Evolutionary conservation across 306 rosid genomes (phyloP), one percentile per base, ranked within the genome.

Genomic region (Inga oerstediana): DNA sequence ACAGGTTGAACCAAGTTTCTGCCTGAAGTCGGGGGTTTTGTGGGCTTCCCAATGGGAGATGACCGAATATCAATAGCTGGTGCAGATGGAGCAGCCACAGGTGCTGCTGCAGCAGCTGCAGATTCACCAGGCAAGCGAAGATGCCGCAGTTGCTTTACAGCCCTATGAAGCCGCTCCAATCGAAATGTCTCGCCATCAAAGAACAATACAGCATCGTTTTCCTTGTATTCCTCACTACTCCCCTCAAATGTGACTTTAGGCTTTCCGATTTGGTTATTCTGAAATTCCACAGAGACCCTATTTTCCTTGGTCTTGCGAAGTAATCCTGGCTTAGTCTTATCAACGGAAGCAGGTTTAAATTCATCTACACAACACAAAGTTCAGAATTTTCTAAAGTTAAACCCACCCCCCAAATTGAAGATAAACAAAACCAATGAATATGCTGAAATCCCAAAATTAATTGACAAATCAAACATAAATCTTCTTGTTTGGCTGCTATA

Each of bases 161-260:
- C 93, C 45, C 91, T 80, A 80, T 93, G 94, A 71, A 92, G 95
- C 78, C 93, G 88, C 87, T 95, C 98, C 81, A 91, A 74, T 16
- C 96, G 89, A 81, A 93, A 88, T 22, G 91, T 88, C 86, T 87
- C 83, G 10, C 99, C 98, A 70, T 93, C 97, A 59, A 95, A 93
- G 72, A 93, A 93, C 89, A 95, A 87, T 24, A 93, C 97, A 71
- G 94, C 98, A 80, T 95, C 98, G 52, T 87, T 92, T 22, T 93
- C 95, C 82, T 89, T 93, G 86, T 91, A 92, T 35, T 93, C 98
- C 91, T 95, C 98, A 27, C 93, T 90, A 48, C 86, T 93, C 3
- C 99, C 99, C 74, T 93, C 95, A 70, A 96, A 96, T n/a, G 94
- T 86, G 49, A 92, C 96, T 78, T 95, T 96, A 10, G 97, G 97